Evolutionary conservation across 129 eudicot species (phyloP).

Genomic region (Tagetes patula): DNA sequence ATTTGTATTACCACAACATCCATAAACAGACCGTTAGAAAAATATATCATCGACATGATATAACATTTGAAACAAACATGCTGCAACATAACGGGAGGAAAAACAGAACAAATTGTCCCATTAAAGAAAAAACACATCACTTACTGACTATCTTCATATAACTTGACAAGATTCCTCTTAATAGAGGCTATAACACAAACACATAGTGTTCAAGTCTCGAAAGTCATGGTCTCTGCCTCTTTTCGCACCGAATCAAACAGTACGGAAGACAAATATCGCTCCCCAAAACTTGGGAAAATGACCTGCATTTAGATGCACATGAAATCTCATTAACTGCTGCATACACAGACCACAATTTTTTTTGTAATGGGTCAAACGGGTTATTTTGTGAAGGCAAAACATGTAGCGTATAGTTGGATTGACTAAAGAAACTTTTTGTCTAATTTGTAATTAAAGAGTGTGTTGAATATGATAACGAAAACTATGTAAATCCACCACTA

Average conservation of each 20-base stretch:
- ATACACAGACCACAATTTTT: not conserved
- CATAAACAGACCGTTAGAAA: not conserved
- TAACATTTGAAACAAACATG: slow-evolving; percentile 5
- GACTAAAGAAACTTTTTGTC: not conserved
- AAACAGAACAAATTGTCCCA: slow-evolving; percentile 9
- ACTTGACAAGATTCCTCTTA: slow-evolving; percentile 4
- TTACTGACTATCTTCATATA: slow-evolving; percentile 7
- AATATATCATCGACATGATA: slow-evolving; percentile 1
- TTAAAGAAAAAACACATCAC: slow-evolving; percentile 3
- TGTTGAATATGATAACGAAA: not conserved
- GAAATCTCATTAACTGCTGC: slow-evolving; percentile 21
- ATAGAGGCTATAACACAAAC: slow-evolving; percentile 14
- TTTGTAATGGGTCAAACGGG: not conserved
- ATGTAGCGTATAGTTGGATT: slow-evolving; percentile 3
- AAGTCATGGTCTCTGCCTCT: slow-evolving; percentile 74
- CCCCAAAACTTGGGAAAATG: slow-evolving; percentile 85
- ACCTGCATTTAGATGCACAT: slow-evolving; percentile 44
- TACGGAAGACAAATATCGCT: slow-evolving; percentile 73
- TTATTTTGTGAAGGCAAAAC: not conserved
- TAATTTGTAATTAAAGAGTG: not conserved
- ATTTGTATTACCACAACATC: not conserved
- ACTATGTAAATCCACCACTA: not conserved
- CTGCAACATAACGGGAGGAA: not conserved
- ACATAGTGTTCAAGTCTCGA: slow-evolving; percentile 52
- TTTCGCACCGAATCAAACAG: slow-evolving; percentile 72